Percentiles rank a stretch among this genome's conserved stretches.
Conservation (phyloP, 1,139 yeast genomes). For the Meyerozyma carpophila region DNA sequence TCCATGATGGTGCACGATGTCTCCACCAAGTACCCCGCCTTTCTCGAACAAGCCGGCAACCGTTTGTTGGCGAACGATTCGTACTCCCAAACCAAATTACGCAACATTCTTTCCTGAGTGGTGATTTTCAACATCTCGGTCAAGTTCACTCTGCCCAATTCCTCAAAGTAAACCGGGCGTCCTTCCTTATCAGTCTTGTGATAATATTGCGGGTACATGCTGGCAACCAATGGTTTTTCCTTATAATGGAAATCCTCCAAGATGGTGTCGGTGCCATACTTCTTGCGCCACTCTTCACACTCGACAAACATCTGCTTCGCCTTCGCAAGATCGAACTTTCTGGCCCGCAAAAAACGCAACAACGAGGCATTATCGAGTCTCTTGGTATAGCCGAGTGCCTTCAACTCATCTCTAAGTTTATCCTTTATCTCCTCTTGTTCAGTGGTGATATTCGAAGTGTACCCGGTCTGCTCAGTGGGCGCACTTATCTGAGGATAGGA, state of each 20-base stretch:
- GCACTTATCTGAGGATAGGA: slow-evolving; percentile 70
- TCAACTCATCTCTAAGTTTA: slow-evolving; percentile 53
- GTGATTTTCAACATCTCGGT: slow-evolving; percentile 91
- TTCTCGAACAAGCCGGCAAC: slow-evolving; percentile 92
- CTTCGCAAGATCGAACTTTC: slow-evolving; percentile 80
- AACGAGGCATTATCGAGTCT: slow-evolving; percentile 88
- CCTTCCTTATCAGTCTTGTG: slow-evolving; percentile 97
- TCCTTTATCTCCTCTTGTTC: slow-evolving; percentile 60
- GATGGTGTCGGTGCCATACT: slow-evolving; percentile 82
- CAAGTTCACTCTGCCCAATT: slow-evolving; percentile 85
- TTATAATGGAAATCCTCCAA: slow-evolving; percentile 81
- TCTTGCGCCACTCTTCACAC: slow-evolving; percentile 90
- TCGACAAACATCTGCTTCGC: slow-evolving; percentile 78
- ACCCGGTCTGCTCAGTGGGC: slow-evolving; percentile 60
- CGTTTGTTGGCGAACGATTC: slow-evolving; percentile 81
- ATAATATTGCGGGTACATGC: slow-evolving; percentile 91
- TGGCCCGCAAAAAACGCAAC: slow-evolving; percentile 87
- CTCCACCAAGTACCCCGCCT: slow-evolving; percentile 72
- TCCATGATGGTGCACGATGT: slow-evolving; percentile 96
- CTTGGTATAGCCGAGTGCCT: slow-evolving; percentile 59
- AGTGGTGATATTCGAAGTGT: slow-evolving; percentile 72
- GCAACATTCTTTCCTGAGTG: slow-evolving; percentile 92
- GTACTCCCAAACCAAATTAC: slow-evolving; percentile 95
- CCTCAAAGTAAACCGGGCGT: slow-evolving; percentile 92
- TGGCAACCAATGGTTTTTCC: slow-evolving; percentile 87